Percentiles rank a stretch among this genome's conserved stretches.
Evolutionary conservation across 2,329 filamentous ascomycete genomes (phyloP).

Genomic region (Aureobasidium lini): DNA sequence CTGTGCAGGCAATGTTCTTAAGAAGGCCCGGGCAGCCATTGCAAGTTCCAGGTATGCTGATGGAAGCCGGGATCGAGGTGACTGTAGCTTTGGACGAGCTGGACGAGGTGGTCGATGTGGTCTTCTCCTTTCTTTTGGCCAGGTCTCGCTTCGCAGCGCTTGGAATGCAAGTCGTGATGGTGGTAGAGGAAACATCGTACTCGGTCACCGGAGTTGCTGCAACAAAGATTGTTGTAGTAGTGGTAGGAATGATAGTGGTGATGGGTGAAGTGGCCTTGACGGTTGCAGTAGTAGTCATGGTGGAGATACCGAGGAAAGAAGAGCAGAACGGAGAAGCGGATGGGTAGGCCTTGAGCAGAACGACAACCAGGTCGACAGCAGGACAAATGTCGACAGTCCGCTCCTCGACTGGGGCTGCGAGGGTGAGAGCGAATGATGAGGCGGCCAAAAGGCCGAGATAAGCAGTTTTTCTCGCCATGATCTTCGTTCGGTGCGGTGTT

Average conservation of each 20-base stretch:
- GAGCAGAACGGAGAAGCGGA: constrained; percentile 16
- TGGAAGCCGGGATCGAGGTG: constrained; percentile 3
- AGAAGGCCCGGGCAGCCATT: neutral
- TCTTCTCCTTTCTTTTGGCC: constrained; percentile 5
- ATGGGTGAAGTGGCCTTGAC: constrained; percentile 1
- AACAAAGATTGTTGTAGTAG: neutral
- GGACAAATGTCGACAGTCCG: neutral
- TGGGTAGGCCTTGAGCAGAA: neutral
- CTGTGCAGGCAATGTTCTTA: neutral
- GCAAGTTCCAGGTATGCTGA: neutral
- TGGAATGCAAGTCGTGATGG: neutral
- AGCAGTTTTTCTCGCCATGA: neutral
- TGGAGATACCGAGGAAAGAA: constrained; percentile 10
- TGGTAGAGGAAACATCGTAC: neutral
- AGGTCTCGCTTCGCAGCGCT: neutral
- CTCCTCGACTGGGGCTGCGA: neutral
- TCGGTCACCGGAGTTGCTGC: neutral
- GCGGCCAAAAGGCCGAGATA: constrained; percentile 27
- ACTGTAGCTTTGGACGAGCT: constrained; percentile 13
- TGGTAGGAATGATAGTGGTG: constrained; percentile 7
- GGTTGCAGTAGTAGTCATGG: constrained; percentile 3
- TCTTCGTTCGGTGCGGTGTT: neutral
- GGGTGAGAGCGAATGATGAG: neutral
- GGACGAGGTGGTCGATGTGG: constrained; percentile 9
- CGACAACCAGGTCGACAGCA: neutral